phyloP scores from a whole-genome alignment of 2,329 filamentous ascomycete species.

The Pseudogymnoascus sp. region DNA sequence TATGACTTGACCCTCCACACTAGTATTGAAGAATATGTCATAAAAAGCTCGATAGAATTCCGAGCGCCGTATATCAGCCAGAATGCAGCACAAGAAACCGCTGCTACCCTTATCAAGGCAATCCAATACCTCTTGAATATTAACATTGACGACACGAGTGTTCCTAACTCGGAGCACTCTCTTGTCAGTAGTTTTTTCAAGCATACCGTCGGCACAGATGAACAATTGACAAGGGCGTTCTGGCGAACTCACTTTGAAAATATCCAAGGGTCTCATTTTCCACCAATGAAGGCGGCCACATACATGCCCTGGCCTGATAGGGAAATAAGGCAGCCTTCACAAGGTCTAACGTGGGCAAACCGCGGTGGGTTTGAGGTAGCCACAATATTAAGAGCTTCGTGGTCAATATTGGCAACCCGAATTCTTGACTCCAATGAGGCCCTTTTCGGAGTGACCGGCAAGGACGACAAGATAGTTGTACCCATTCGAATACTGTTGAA shows the following conservation, averaged over 20 bases:
- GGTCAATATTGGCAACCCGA: neutral
- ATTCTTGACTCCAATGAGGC: conserved; percentile 2
- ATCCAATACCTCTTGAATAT: neutral
- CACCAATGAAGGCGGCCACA: neutral
- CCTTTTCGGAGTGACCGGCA: neutral
- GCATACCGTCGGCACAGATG: neutral
- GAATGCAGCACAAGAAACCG: neutral
- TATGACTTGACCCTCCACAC: conserved; percentile 9
- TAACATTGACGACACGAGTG: neutral
- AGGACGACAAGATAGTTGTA: neutral
- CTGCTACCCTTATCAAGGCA: neutral
- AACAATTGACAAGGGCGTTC: neutral
- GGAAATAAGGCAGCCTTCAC: neutral
- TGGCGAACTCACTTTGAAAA: neutral
- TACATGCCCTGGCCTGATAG: neutral
- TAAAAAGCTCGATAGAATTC: neutral
- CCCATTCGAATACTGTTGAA: neutral
- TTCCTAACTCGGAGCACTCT: neutral
- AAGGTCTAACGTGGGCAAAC: neutral
- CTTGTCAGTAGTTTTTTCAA: neutral
- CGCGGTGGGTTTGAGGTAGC: neutral
- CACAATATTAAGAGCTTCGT: neutral
- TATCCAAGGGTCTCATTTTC: conserved; percentile 1
- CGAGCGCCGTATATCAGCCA: neutral
- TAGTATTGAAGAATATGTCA: neutral